A percentile compares a stretch with the other conserved stretches of the same genome.
Evolutionary conservation across 176 grass and related monocot species (phyloP).

Genomic region (Aegilops bicornis): DNA sequence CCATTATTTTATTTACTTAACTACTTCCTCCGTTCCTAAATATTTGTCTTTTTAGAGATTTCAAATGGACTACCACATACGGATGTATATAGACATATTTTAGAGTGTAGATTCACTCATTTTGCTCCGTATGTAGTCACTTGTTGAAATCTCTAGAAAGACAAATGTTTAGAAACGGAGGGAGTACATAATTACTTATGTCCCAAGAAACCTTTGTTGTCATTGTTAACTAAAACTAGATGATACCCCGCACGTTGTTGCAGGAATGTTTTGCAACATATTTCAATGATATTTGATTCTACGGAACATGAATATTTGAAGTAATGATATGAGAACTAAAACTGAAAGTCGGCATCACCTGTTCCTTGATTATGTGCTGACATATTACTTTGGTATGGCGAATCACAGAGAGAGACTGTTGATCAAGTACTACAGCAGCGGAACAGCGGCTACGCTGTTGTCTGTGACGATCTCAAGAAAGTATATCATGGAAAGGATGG

Average conservation of each 20-base stretch:
- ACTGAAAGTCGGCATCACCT: neutral
- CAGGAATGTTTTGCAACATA: too few relatives aligned
- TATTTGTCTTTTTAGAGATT: too few relatives aligned
- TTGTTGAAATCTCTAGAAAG: too few relatives aligned
- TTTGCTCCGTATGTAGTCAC: too few relatives aligned
- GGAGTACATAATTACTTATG: neutral
- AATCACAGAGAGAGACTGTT: conserved; percentile 68
- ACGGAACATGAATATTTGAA: too few relatives aligned
- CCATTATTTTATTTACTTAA: neutral
- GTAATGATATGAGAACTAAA: too few relatives aligned
- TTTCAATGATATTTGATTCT: too few relatives aligned
- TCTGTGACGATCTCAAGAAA: conserved; percentile 86
- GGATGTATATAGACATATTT: too few relatives aligned
- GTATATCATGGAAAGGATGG: conserved; percentile 87
- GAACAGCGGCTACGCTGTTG: conserved; percentile 51
- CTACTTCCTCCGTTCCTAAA: neutral
- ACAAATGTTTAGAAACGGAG: too few relatives aligned
- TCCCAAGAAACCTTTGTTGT: neutral
- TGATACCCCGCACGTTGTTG: too few relatives aligned
- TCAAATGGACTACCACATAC: too few relatives aligned
- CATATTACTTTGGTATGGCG: neutral
- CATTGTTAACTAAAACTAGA: neutral
- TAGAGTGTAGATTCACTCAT: too few relatives aligned
- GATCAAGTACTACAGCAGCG: conserved; percentile 52
- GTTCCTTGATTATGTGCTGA: conserved; percentile 26